A percentile compares a stretch with the other conserved stretches of the same genome.
phyloP scores from a whole-genome alignment of 306 rosid genomes.

The Vigna hirtella region DNA sequence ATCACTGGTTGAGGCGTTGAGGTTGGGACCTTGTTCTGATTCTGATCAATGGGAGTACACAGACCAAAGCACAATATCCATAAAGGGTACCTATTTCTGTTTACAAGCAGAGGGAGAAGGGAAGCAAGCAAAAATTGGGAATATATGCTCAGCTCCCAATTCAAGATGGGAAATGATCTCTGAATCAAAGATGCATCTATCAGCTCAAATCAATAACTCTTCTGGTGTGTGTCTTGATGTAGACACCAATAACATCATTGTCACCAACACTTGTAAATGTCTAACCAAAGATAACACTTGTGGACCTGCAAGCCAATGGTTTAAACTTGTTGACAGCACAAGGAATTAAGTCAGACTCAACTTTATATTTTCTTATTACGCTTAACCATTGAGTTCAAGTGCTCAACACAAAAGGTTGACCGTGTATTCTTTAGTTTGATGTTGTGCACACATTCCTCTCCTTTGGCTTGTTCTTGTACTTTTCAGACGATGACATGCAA shows the following conservation, averaged over 20 bases:
- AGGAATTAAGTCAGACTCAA: constrained; percentile 29
- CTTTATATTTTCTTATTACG: too few species aligned
- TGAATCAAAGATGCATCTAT: constrained; percentile 74
- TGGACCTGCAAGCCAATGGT: constrained; percentile 84
- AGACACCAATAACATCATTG: constrained; percentile 57
- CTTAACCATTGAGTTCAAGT: not conserved
- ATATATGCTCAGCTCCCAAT: constrained; percentile 44
- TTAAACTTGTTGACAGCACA: constrained; percentile 71
- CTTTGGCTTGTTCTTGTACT: too few species aligned
- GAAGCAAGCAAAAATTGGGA: constrained; percentile 54
- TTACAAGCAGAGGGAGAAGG: constrained; percentile 58
- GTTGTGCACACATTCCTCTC: not conserved
- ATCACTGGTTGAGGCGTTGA: constrained; percentile 40
- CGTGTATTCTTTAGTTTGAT: not conserved
- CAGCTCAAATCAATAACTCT: constrained; percentile 41
- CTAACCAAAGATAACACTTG: constrained; percentile 55
- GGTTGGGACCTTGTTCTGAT: constrained; percentile 63
- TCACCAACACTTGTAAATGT: constrained; percentile 77
- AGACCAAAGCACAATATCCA: constrained; percentile 51
- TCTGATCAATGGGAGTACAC: constrained; percentile 72
- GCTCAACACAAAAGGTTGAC: not conserved
- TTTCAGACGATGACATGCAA: not conserved
- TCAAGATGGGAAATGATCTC: constrained; percentile 66
- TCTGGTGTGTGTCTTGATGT: constrained; percentile 67
- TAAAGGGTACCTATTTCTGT: constrained; percentile 73